Base-by-base conservation (phyloP, 1,284 basidiomycete species). In the Cryptococcus sp. region DNA sequence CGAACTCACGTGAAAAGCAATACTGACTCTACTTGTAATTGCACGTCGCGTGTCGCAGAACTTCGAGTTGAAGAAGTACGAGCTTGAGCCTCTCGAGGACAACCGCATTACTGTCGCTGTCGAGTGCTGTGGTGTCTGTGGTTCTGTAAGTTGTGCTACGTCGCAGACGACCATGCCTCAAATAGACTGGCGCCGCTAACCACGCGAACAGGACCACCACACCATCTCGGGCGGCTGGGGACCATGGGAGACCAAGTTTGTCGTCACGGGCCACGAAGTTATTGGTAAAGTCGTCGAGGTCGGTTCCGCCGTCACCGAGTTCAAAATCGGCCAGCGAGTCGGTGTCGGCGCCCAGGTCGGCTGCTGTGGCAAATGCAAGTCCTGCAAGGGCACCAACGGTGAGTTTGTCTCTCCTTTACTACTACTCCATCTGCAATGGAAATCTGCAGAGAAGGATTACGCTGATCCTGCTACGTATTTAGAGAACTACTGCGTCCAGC, bases 71-170 rank as follows among this genome's bases (percentile, higher is more conserved):
- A 90, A 61, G 52, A 69, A 87, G 81, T 70, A 85, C 63, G 89
- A 86, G 83, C 82, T 85, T 70, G 76, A 77, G 68, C 88, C 85
- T 78, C 73, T 82, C 40, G 88, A 89, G 74, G 82, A 85, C 50
- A 69, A 78, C 63, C 75, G 83, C 46, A 56, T 70, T 17, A 66
- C 64, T n/a, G 46, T 65, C 19, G 64, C 54, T 38, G 66, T 70
- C 43, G 64, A 70, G 46, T 59, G 57, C 56, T 70, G 68, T 57
- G 68, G 68, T 54, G 63, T 63, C 45, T 63, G 61, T 47, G 63
- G 63, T 39, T 59, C 53, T 50, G 61, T 61, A 37, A 59, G 59
- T 63, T 5, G 34, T 19, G n/a, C n/a, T 40, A 40, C 39, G 13
- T 40, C 11, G 39, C 39, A 40, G 11, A n/a, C 13, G 13, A 40